Evolutionary conservation across 768 basidiomycete species (phyloP).

Genomic region (Auriscalpium microsporum): DNA sequence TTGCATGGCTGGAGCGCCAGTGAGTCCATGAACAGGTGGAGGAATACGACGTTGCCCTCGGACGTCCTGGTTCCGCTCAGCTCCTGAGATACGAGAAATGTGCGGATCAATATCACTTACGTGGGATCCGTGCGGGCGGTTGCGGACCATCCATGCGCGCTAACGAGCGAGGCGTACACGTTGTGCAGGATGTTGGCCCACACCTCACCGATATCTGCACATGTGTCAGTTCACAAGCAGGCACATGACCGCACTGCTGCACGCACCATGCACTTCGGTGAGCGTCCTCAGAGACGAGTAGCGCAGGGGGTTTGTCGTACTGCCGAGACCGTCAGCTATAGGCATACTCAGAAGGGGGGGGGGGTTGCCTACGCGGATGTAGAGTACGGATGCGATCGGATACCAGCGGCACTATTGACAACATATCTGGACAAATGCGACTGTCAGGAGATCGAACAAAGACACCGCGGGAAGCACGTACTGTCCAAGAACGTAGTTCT

Average conservation of each 20-base stretch:
- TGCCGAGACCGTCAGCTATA: background rate
- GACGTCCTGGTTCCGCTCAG: constrained; percentile 12
- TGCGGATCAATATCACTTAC: constrained; percentile 2
- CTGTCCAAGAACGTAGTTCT: constrained; percentile 33
- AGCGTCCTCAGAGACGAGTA: constrained; percentile 31
- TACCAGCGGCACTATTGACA: constrained; percentile 39
- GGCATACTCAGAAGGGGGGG: constrained; percentile 16
- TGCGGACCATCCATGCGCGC: constrained; percentile 19
- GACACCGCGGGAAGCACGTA: constrained; percentile 21
- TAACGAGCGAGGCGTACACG: constrained; percentile 24
- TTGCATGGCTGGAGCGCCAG: constrained; percentile 39
- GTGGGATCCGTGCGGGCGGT: constrained; percentile 33
- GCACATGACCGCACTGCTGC: background rate
- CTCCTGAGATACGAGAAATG: background rate
- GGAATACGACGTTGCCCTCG: constrained; percentile 44
- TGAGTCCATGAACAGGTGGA: constrained; percentile 43
- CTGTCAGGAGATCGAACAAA: too few species aligned
- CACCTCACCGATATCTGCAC: constrained; percentile 46
- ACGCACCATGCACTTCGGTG: constrained; percentile 39
- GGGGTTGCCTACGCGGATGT: constrained; percentile 31
- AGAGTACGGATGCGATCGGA: constrained; percentile 53
- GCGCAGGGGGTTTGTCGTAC: constrained; percentile 34
- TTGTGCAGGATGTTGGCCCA: too few species aligned
- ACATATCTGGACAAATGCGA: constrained; percentile 20
- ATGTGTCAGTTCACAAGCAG: background rate